These are phyloP conservation scores for Paraphysoderma sedebokerense DNA, from an alignment of 371 early-diverging fungal species.

Conservation along the genomic window DNA sequence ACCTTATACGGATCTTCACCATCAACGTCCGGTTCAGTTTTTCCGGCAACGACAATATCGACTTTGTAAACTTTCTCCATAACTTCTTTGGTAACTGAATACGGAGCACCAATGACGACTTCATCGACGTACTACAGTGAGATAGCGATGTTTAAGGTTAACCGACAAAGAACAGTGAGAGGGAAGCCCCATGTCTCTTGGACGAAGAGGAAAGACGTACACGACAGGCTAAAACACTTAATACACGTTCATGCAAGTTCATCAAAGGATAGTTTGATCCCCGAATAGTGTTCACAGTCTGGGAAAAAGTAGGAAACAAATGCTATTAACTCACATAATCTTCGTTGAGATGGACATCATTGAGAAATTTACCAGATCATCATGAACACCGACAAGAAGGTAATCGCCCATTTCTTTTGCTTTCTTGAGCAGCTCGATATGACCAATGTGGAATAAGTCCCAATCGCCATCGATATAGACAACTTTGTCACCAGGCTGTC, in stretches of 20 bases:
- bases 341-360: too few relatives aligned
- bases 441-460: constrained; percentile 93
- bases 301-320: too few relatives aligned
- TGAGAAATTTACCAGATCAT: too few relatives aligned
- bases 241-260: constrained; percentile 82
- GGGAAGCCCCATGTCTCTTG: too few relatives aligned
- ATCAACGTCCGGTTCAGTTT: constrained; percentile 42
- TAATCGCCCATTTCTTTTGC: constrained; percentile 74
- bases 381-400: constrained; percentile 84
- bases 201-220: constrained; percentile 31
- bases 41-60: constrained; percentile 56
- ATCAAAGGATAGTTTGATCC: constrained; percentile 78
- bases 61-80: constrained; percentile 66
- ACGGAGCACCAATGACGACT: constrained; percentile 80
- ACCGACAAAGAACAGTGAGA: too few relatives aligned
- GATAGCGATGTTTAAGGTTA: too few relatives aligned
- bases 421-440: constrained; percentile 78
- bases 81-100: constrained; percentile 64
- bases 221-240: constrained; percentile 72
- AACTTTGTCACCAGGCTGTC: constrained; percentile 30
- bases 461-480: constrained; percentile 94
- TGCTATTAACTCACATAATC: too few relatives aligned
- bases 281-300: constrained; percentile 69
- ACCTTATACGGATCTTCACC: constrained; percentile 69
- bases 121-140: constrained; percentile 69